Base-by-base conservation (phyloP, 2,329 filamentous ascomycete species). In the Seiridium unicorne region DNA sequence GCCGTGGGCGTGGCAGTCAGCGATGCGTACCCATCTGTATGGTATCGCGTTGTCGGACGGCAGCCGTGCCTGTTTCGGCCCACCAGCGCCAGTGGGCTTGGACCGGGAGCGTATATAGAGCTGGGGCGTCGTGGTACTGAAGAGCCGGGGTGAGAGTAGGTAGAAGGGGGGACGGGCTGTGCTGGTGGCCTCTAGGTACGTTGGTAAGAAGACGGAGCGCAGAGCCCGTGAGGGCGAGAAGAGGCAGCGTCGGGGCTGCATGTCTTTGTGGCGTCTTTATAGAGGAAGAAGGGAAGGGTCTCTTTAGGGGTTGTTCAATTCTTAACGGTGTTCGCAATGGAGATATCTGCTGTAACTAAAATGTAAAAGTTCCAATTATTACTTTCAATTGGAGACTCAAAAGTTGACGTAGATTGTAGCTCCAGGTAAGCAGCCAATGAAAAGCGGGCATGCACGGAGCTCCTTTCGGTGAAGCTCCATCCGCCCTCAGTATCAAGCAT, bases 31-130 rank as follows among this genome's bases (percentile, higher is more conserved):
- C 44, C 74, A 74, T 5, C 63, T 64, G 67, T 65, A 67, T 1
- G 63, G 66, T 56, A 87, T 87, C 54, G 81, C 77, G 13, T 75
- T 65, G 74, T 87, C 77, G 68, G 75, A 75, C 42, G 75, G 76
- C 44, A 40, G 58, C 34, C 58, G 58, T 13, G 51, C 3, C 11
- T 11, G 5, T 13, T 11, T 5, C 32, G 11, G 10, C 31, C 34
- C 11, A 34, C 18, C 31, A 11, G 31, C 51, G 53, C 36, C 36
- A 10, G 34, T 34, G 53, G 49, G 49, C 13, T 53, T 53, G 49
- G 34, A 7, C n/a, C 49, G 34, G 5, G 9, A n/a, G 3, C 32
- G 49, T 10, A 53, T 18, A 18, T n/a, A 38, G 49, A 38, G 32
- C 59, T 44, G 60, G 31, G 13, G 56, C 61, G 58, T 63, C 56